A percentile compares a stretch with the other conserved stretches of the same genome.
Evolutionary conservation across 306 rosid species (phyloP).

Genomic region (Calophaca sinica): DNA sequence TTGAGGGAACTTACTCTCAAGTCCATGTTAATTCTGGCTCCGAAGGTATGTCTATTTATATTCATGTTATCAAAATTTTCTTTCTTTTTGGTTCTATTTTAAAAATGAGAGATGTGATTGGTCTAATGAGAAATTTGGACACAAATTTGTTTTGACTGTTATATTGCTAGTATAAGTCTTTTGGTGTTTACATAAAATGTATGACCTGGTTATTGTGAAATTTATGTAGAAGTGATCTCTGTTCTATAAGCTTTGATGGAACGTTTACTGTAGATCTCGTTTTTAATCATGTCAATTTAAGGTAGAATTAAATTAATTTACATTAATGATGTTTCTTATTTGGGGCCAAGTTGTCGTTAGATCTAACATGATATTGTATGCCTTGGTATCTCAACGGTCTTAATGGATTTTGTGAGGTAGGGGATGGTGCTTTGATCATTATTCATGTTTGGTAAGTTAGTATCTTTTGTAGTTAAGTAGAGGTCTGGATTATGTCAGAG

Average conservation of each 20-base stretch:
- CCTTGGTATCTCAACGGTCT: conserved; percentile 26
- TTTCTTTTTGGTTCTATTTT: conserved; percentile 17
- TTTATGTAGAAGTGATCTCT: not conserved
- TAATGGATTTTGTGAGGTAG: conserved; percentile 28
- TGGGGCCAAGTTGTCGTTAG: conserved; percentile 22
- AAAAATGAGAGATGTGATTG: conserved; percentile 18
- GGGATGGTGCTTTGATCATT: conserved; percentile 18
- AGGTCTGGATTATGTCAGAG: conserved; percentile 26
- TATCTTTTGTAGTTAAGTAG: conserved; percentile 30
- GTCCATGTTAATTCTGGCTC: conserved; percentile 93
- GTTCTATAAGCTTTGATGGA: conserved; percentile 12
- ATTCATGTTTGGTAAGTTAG: not conserved
- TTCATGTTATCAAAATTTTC: conserved; percentile 24
- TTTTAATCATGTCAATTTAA: conserved; percentile 6
- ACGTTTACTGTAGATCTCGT: conserved; percentile 11
- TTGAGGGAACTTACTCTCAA: conserved; percentile 95
- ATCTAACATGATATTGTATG: conserved; percentile 1
- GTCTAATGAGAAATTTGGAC: conserved; percentile 27
- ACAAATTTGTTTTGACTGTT: conserved; percentile 13
- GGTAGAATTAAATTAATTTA: conserved; percentile 17
- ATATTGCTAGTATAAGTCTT: conserved; percentile 18
- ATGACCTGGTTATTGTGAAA: conserved; percentile 9
- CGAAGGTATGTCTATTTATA: conserved; percentile 64
- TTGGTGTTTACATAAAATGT: conserved; percentile 34
- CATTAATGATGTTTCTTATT: conserved; percentile 3